Base-by-base conservation (phyloP, 163 green algal genomes). In the Prototheca wickerhamii region DNA sequence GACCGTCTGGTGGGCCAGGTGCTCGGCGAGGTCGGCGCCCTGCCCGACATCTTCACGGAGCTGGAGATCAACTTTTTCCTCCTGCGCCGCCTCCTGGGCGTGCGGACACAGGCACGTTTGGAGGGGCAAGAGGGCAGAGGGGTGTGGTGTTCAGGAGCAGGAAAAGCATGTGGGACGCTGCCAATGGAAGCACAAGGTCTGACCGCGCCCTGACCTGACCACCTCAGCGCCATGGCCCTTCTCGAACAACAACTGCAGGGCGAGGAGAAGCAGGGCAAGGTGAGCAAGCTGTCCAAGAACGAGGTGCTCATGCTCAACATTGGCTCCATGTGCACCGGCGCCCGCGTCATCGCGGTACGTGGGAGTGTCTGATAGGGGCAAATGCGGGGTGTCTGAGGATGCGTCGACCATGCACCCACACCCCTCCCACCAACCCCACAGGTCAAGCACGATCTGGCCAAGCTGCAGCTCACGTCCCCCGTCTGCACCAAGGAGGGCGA, bases 291-390 rank as follows among this genome's bases (percentile, higher is more conserved):
- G 58, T 82, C 64, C 65, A 98, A 98, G 86, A 85, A 86, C 60
- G 93, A 99, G 84, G 90, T 98, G 72, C 86, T 99, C 49, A 98
- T 99, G 93, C 84, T 99, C 67, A 99, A 99, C 85, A 99, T 99
- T 66, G 93, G 93, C n/a, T 96, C 87, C 58, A 98, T 98, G 91
- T 98, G 87, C 81, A 98, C 93, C 6, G 93, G 93, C 35, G 93
- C 93, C 15, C 78, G 91, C 34, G 92, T 99, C 57, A 61, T 97
- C 59, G 92, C 91, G n/a, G 77, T 82, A 37, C 28, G 65, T 33
- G 7, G 17, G 51, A 8, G 29, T 58, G 51, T 7, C 2, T 33
- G 51, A 15, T 34, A 26, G 6, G 5, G 25, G 17, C 42, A 8
- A 33, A 30, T 15, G 23, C 49, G 8, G 20, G 25, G 15, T 30